These are phyloP conservation scores for Datisca glomerata DNA, from an alignment of 306 rosid species.

Conservation along the genomic window DNA sequence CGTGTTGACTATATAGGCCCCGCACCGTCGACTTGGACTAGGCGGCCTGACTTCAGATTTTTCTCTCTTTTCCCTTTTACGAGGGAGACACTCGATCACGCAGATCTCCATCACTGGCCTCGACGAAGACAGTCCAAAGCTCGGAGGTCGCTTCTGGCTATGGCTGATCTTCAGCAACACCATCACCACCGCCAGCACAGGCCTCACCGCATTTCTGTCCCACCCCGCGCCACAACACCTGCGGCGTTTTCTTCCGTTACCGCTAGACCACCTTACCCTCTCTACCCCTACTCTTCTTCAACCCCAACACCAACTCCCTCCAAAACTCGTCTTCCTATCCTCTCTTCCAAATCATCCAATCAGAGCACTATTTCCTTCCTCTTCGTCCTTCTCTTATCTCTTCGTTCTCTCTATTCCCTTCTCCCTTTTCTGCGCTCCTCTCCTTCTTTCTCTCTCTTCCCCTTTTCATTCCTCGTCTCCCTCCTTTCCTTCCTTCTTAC, in stretches of 20 bases:
- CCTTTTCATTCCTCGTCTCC: slow-evolving; percentile 65
- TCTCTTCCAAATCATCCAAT: slow-evolving; percentile 28
- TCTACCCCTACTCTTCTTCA: slow-evolving; percentile 31
- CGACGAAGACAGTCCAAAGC: too few species aligned
- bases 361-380: slow-evolving; percentile 42
- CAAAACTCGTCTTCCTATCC: slow-evolving; percentile 38
- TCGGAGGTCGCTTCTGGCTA: slow-evolving; percentile 14
- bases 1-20: too few species aligned
- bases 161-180: slow-evolving; percentile 48
- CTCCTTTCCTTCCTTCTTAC: slow-evolving; percentile 42
- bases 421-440: slow-evolving; percentile 76
- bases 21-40: too few species aligned
- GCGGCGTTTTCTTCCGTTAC: slow-evolving; percentile 15
- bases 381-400: slow-evolving; percentile 56
- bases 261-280: slow-evolving; percentile 24
- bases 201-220: slow-evolving; percentile 66
- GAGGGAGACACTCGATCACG: too few species aligned
- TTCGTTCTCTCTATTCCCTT: slow-evolving; percentile 59
- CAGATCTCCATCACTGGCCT: neutral
- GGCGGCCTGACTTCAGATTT: too few species aligned
- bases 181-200: slow-evolving; percentile 47
- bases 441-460: slow-evolving; percentile 68
- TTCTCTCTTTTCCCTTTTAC: too few species aligned
- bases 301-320: slow-evolving; percentile 65
- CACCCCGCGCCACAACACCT: slow-evolving; percentile 28